Evolutionary conservation across 208 protist species (phyloP).

Genomic region (Borovskyia barvae): DNA sequence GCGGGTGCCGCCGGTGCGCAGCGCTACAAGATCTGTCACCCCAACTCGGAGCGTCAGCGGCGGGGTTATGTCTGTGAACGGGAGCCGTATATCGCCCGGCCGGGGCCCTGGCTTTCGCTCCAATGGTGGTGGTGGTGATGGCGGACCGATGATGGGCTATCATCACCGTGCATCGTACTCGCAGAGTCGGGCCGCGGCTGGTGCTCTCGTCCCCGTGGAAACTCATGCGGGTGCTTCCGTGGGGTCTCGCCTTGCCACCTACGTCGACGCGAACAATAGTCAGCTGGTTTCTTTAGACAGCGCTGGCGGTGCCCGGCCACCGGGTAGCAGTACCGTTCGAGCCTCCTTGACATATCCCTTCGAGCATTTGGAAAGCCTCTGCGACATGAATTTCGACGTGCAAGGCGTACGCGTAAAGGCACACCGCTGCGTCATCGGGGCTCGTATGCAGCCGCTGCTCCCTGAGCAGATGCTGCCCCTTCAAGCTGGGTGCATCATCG

Average conservation of each 20-base stretch:
- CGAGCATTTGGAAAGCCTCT: constrained; percentile 71
- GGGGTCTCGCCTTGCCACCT: constrained; percentile 5
- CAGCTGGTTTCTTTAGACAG: constrained; percentile 24
- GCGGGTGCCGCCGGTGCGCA: constrained; percentile 33
- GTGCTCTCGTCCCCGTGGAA: constrained; percentile 29
- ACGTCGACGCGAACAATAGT: constrained; percentile 20
- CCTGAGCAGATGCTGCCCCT: constrained; percentile 77
- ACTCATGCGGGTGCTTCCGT: constrained; percentile 13
- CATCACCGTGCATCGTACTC: constrained; percentile 15
- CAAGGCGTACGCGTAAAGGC: constrained; percentile 77
- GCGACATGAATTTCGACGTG: constrained; percentile 90
- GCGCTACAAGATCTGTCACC: constrained; percentile 24
- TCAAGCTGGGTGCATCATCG: constrained; percentile 73
- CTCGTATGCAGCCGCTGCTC: constrained; percentile 76
- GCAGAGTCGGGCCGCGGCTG: constrained; percentile 2
- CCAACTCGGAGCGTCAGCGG: constrained; percentile 14
- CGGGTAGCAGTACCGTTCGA: constrained; percentile 16
- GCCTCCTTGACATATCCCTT: constrained; percentile 82
- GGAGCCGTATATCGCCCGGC: constrained; percentile 4
- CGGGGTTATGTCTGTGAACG: background rate
- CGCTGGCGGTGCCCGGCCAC: background rate
- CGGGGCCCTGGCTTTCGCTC: constrained; percentile 15
- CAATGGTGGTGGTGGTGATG: constrained; percentile 5
- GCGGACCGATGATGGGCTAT: background rate
- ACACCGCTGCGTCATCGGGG: constrained; percentile 87